Evolutionary conservation across 225 moss, liverwort and hornwort species (phyloP).

Genomic region (Takakia lepidozioides): DNA sequence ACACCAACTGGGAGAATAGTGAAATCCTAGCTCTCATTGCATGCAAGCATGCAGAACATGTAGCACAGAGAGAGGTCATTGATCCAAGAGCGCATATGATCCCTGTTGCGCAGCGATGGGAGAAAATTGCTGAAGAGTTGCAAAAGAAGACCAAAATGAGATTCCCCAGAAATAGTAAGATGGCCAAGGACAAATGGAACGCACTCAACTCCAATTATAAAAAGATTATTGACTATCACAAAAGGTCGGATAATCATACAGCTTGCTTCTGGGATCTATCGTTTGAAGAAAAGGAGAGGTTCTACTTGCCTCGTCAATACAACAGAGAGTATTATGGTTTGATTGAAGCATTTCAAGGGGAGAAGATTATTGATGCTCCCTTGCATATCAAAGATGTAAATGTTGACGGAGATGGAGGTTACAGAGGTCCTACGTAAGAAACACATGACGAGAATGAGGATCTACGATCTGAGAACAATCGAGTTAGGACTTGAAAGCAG

Average conservation of each 20-base stretch:
- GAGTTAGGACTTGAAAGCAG: no score
- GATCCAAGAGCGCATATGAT: not conserved
- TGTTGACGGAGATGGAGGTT: not conserved
- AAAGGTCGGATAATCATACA: not conserved
- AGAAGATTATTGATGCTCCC: not conserved
- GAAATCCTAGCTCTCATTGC: not conserved
- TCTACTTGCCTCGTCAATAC: not conserved
- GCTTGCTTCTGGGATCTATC: not conserved
- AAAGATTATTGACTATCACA: not conserved
- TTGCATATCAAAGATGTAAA: not conserved
- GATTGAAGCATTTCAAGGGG: constrained; percentile 3
- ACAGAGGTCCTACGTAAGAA: no score
- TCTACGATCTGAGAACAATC: no score
- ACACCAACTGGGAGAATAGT: not conserved
- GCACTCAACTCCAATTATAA: constrained; percentile 1
- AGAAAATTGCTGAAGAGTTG: not conserved
- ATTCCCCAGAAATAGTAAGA: not conserved
- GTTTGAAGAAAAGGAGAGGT: not conserved
- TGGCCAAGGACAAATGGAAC: constrained; percentile 1
- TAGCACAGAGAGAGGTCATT: not conserved
- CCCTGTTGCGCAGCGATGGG: not conserved
- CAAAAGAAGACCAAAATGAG: not conserved
- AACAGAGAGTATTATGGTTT: not conserved
- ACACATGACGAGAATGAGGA: no score
- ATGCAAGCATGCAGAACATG: not conserved